phyloP scores from a whole-genome alignment of 2,329 filamentous ascomycete genomes.

The Thielaviopsis punctulata region DNA sequence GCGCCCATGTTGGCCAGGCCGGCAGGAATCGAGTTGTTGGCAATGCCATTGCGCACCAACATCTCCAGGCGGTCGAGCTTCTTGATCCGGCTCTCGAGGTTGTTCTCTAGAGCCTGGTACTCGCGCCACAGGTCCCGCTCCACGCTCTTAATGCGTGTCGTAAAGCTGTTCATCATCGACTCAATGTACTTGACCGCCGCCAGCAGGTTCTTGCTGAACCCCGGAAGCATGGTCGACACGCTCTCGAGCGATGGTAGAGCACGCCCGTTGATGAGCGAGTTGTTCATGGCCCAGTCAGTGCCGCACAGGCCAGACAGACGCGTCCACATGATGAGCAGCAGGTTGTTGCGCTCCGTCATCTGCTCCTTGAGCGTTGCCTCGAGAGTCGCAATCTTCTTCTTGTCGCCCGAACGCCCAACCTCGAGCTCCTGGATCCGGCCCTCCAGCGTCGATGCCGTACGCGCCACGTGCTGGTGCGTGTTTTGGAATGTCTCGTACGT shows the following conservation, averaged over 20 bases:
- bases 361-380: constrained; percentile 77
- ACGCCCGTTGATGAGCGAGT: constrained; percentile 76
- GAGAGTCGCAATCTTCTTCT: constrained; percentile 55
- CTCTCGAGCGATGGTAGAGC: constrained; percentile 68
- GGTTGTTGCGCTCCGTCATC: constrained; percentile 71
- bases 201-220: constrained; percentile 79
- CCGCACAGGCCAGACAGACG: constrained; percentile 73
- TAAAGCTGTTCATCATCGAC: constrained; percentile 59
- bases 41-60: constrained; percentile 49
- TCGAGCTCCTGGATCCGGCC: constrained; percentile 75
- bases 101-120: constrained; percentile 71
- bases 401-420: constrained; percentile 57
- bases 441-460: constrained; percentile 73
- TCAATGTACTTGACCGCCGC: constrained; percentile 79
- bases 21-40: constrained; percentile 28
- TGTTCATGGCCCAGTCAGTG: constrained; percentile 77
- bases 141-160: constrained; percentile 62
- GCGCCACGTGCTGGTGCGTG: constrained; percentile 71
- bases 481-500: constrained; percentile 80
- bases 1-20: constrained; percentile 10
- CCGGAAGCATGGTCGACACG: constrained; percentile 67
- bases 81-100: constrained; percentile 62
- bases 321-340: constrained; percentile 82
- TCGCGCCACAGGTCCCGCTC: constrained; percentile 84
- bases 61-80: constrained; percentile 77